Evolutionary conservation across 1,139 yeast species (phyloP), one percentile per base, ranked within the genome.

Genomic region (Nakaseomyces kungkrabaensis): DNA sequence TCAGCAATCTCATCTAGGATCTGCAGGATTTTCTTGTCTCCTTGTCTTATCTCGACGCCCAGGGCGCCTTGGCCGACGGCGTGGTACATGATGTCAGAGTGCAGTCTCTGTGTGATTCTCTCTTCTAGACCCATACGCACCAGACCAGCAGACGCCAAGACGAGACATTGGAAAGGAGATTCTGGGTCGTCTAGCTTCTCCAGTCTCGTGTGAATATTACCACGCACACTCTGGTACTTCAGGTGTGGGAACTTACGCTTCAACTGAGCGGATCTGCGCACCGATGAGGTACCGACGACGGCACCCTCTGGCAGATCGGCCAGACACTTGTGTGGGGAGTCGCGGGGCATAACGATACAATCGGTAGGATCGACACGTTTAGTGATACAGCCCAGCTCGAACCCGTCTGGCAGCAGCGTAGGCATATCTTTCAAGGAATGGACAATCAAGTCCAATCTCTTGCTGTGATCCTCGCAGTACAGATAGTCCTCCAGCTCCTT

Each of bases 41-140:
- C 78, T 51, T 77, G 76, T 60, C 94, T 78, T 57, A 90, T 86
- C 69, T 92, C 98, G 38, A 92, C 73, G 24, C 97, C 98, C 49
- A 92, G 72, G 0, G 97, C 97, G 55, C 98, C 98, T 72, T 92
- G 98, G 17, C 98, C 98, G 41, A 92, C 97, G 0, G 98, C 96
- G 65, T 92, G 87, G 66, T 82, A 86, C 96, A 92, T 87, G 52
- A 84, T 88, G 37, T 88, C 86, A n/a, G 81, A 76, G 55, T 83
- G 81, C 55, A 92, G 74, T 41, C 81, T 73, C 57, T 70, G 68
- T 13, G 88, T 78, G 62, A 92, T 89, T 67, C 97, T 76, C 54
- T 79, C 69, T 31, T 78, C 81, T 51, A 89, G 70, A 3, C 82
- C 87, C 45, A 85, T 71, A 56, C 98, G 78, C 38, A 78, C 72